Conservation (phyloP, 768 basidiomycete genomes). For the Russula virescens region DNA sequence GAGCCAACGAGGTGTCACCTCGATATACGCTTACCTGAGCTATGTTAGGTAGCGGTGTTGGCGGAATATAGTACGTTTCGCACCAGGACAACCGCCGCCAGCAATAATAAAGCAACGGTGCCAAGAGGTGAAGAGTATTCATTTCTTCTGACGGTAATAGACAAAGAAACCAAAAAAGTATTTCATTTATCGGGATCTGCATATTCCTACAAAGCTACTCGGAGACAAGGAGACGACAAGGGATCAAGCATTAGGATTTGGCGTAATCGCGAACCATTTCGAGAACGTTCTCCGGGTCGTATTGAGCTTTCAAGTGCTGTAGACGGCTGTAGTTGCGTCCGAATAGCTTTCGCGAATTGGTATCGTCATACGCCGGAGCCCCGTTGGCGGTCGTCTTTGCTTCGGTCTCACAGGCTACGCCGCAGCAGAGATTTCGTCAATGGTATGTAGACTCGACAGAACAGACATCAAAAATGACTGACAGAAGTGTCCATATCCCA, state of each 20-base stretch:
- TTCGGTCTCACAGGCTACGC: conserved; percentile 4
- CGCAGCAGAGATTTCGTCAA: background rate
- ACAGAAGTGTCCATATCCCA: conserved; percentile 24
- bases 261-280: conserved; percentile 33
- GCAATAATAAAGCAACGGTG: too few relatives aligned
- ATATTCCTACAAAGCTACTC: conserved; percentile 1
- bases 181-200: too few relatives aligned
- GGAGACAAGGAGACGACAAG: background rate
- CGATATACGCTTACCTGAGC: too few relatives aligned
- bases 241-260: conserved; percentile 13
- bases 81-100: too few relatives aligned
- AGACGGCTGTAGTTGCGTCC: conserved; percentile 36
- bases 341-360: conserved; percentile 30
- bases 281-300: conserved; percentile 34
- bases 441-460: background rate
- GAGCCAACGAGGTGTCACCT: too few relatives aligned
- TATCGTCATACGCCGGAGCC: background rate
- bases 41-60: too few relatives aligned
- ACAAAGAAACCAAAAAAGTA: too few relatives aligned
- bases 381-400: background rate
- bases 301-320: conserved; percentile 34
- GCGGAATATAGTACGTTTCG: too few relatives aligned
- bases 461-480: background rate
- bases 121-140: too few relatives aligned
- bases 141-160: too few relatives aligned